Evolutionary conservation across 2,329 filamentous ascomycete genomes (phyloP).

Genomic region (Tolypocladium endophyticum): DNA sequence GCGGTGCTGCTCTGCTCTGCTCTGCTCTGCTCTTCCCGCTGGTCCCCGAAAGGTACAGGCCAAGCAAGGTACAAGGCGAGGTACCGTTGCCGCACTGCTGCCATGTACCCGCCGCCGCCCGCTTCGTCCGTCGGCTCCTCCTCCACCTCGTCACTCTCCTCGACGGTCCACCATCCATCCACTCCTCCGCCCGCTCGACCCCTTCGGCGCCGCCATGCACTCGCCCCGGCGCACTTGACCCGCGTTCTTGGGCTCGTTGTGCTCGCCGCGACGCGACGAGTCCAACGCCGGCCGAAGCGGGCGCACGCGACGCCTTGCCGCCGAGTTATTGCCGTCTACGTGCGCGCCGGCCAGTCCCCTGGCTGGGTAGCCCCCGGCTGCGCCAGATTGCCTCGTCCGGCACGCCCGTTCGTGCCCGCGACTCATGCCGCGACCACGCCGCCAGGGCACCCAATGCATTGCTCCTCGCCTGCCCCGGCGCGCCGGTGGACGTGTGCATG

Average conservation of each 20-base stretch:
- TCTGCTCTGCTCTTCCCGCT: no score
- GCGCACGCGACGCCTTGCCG: background rate
- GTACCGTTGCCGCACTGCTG: background rate
- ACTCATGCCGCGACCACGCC: background rate
- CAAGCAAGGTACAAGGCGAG: background rate
- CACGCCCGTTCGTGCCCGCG: background rate
- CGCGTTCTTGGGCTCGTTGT: slow-evolving; percentile 57
- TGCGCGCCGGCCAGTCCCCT: background rate
- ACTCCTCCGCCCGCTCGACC: slow-evolving; percentile 20
- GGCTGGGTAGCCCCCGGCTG: slow-evolving; percentile 1
- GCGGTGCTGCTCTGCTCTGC: no score
- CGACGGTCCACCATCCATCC: slow-evolving; percentile 7
- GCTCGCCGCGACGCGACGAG: slow-evolving; percentile 33
- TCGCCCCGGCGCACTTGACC: slow-evolving; percentile 19
- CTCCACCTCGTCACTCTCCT: slow-evolving; percentile 17
- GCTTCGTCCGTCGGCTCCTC: slow-evolving; percentile 7
- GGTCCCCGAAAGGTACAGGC: no score
- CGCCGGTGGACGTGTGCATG: background rate
- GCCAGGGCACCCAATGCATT: background rate
- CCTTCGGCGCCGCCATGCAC: slow-evolving; percentile 20
- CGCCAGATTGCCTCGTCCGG: background rate
- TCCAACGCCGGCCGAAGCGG: slow-evolving; percentile 11
- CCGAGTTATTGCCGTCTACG: slow-evolving; percentile 5
- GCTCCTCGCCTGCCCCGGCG: background rate
- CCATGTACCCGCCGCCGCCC: slow-evolving; percentile 5